Conservation (phyloP, 2,329 filamentous ascomycete species). For the Alternaria burnsii region DNA sequence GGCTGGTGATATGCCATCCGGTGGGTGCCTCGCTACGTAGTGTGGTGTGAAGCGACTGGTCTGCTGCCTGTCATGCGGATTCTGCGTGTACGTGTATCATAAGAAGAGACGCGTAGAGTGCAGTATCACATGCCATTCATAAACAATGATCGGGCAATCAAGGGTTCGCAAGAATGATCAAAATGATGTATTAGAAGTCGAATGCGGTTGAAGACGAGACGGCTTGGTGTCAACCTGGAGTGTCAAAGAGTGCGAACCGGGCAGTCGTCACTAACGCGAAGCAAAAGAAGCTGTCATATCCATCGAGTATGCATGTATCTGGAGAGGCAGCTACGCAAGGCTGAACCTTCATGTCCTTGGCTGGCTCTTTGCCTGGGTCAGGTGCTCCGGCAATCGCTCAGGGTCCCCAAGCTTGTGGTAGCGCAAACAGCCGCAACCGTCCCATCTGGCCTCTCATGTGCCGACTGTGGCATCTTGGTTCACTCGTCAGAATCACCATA, state of each 20-base stretch:
- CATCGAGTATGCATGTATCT: neutral
- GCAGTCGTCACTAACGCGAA: neutral
- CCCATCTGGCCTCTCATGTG: neutral
- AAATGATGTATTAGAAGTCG: neutral
- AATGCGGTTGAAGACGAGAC: neutral
- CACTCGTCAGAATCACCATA: neutral
- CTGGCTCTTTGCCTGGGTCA: slow-evolving; percentile 5
- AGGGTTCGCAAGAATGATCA: neutral
- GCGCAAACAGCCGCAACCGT: neutral
- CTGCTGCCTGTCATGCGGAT: neutral
- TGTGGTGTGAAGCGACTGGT: neutral
- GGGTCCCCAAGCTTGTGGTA: neutral
- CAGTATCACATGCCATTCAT: neutral
- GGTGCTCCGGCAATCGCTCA: neutral
- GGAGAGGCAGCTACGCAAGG: neutral
- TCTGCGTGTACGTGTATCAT: neutral
- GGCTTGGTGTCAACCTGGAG: neutral
- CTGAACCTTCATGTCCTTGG: slow-evolving; percentile 2
- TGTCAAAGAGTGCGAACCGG: neutral
- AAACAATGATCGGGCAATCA: neutral
- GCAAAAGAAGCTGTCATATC: neutral
- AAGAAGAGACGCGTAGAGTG: neutral
- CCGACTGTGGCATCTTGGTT: neutral
- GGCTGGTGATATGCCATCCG: neutral
- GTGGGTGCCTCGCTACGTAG: neutral